These are phyloP conservation scores for Achaetomium macrosporum DNA, from an alignment of 2,329 filamentous ascomycete species.

Conservation along the genomic window DNA sequence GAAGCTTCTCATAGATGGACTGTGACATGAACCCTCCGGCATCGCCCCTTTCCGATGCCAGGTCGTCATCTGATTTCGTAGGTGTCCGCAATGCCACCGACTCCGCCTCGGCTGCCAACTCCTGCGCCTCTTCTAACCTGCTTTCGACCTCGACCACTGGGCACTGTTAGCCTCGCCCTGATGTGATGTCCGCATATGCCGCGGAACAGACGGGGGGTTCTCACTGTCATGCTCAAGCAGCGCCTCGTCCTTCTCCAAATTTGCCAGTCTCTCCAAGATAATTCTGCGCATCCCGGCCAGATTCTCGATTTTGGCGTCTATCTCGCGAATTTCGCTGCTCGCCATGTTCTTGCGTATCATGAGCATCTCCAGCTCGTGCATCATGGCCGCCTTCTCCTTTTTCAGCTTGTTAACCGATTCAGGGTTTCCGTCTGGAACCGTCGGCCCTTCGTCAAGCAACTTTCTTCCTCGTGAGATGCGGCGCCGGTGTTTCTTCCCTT, in stretches of 20 bases:
- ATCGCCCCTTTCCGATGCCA: constrained; percentile 45
- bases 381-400: constrained; percentile 71
- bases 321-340: constrained; percentile 89
- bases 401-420: constrained; percentile 68
- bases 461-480: constrained; percentile 70
- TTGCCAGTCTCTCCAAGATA: constrained; percentile 78
- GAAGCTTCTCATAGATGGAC: constrained; percentile 92
- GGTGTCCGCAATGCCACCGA: constrained; percentile 48
- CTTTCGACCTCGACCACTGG: constrained; percentile 59
- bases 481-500: constrained; percentile 64
- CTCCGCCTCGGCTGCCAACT: constrained; percentile 53
- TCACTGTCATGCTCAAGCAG: constrained; percentile 82
- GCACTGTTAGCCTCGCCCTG: constrained; percentile 11
- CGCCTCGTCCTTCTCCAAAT: constrained; percentile 83
- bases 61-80: constrained; percentile 48
- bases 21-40: constrained; percentile 81
- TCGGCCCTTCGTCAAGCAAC: constrained; percentile 60
- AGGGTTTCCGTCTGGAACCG: constrained; percentile 47
- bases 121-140: constrained; percentile 56
- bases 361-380: constrained; percentile 86
- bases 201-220: constrained; percentile 28
- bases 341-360: constrained; percentile 95
- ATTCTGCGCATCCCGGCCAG: constrained; percentile 89
- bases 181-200: not conserved
- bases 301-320: constrained; percentile 94